Conservation (phyloP, 305 asterid genomes). For the Ruellia speciosa region DNA sequence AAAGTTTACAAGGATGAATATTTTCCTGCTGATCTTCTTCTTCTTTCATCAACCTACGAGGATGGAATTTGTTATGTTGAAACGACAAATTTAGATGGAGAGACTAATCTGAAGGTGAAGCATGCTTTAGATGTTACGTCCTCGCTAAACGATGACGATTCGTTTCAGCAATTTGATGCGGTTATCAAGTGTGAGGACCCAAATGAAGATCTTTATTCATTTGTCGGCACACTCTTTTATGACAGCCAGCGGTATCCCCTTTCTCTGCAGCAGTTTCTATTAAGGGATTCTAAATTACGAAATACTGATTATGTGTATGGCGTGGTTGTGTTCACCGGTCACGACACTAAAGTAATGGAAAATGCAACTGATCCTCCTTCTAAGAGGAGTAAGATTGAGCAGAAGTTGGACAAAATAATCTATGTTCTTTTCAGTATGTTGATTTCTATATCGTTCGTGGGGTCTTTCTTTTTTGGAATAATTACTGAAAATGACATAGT, state of each 20-base stretch:
- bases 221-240: constrained; percentile 58
- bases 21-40: constrained; percentile 82
- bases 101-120: constrained; percentile 91
- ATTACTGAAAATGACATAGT: constrained; percentile 45
- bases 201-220: constrained; percentile 84
- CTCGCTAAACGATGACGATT: constrained; percentile 39
- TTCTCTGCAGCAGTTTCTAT: constrained; percentile 71
- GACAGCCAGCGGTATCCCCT: constrained; percentile 51
- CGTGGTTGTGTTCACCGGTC: constrained; percentile 78
- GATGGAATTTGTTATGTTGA: constrained; percentile 96
- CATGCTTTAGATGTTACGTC: constrained; percentile 76
- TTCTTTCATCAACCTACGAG: constrained; percentile 74
- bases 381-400: constrained; percentile 86
- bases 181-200: constrained; percentile 88
- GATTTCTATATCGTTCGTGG: constrained; percentile 53
- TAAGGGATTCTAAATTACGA: constrained; percentile 77
- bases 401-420: constrained; percentile 80
- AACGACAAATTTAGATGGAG: constrained; percentile 90
- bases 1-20: constrained; percentile 79
- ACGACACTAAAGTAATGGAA: constrained; percentile 93
- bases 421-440: constrained; percentile 68
- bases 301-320: constrained; percentile 77
- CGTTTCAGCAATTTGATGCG: constrained; percentile 54
- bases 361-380: constrained; percentile 93
- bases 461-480: constrained; percentile 83